Evolutionary conservation across 2,329 filamentous ascomycete genomes (phyloP), one percentile per base, ranked within the genome.

Genomic region (Pyrenochaeta sp.): DNA sequence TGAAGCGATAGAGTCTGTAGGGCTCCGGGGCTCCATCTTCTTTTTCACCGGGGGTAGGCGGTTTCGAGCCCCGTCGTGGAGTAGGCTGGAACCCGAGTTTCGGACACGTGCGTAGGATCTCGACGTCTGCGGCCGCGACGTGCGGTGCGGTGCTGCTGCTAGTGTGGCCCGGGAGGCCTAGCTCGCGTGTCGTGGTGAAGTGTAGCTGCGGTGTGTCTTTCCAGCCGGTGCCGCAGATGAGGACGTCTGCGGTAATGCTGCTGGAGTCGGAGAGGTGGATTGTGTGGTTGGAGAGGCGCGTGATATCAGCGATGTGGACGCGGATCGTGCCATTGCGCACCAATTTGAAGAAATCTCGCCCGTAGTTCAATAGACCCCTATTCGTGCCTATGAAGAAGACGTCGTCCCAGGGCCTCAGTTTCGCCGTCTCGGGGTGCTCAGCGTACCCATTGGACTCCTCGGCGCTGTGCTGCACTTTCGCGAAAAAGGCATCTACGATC

Each of bases 341-440:
- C 7, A 83, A 69, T 9, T 81, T 77, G 58, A 84, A 81, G 55
- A 87, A 77, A 49, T 82, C 74, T 7, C 71, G 72, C 0, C 74
- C 72, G 55, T 82, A 87, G 58, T 86, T 87, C 35, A 85, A 70
- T 11, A 86, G 81, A 24, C 80, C 78, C 15, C 85, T 74, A 2
- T 76, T 76, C 2, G 75, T 77, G 0, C 79, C 82, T 9, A 80
- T 78, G 75, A 79, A 87, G 52, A 76, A 74, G 0, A 72, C 61
- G 7, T 61, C 56, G 28, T 72, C 57, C 70, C 72, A 73, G 0
- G 74, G 74, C 43, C 70, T 72, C 32, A 77, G 54, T 43, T 74
- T 75, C 8, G 55, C 47, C 3, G 69, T 67, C 41, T 75, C 72
- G 1, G 66, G 52, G 50, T 76, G 65, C 1, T 62, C 55, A 20